Evolutionary conservation across 495 filamentous ascomycete species (phyloP).

Genomic region (Penicillium waksmanii): DNA sequence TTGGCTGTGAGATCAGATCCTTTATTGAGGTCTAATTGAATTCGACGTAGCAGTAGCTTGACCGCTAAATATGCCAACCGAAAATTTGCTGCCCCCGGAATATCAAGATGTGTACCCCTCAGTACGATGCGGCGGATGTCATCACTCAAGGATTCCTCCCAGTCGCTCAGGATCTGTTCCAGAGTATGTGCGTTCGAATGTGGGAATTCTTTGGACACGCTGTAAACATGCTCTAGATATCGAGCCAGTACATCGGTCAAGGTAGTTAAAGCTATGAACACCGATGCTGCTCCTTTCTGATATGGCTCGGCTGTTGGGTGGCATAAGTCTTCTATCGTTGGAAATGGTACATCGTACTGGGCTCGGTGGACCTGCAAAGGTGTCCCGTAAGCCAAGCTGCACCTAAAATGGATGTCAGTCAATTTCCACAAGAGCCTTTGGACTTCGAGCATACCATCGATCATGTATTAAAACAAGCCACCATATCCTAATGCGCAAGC

Average conservation of each 20-base stretch:
- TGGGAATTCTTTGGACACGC: constrained; percentile 17
- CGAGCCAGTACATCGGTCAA: constrained; percentile 44
- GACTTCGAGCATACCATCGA: constrained; percentile 31
- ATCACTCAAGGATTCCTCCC: constrained; percentile 29
- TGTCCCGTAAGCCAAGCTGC: constrained; percentile 42
- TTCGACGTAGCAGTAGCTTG: constrained; percentile 36
- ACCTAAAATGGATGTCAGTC: constrained; percentile 20
- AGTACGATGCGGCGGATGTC: constrained; percentile 29
- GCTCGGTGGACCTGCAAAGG: constrained; percentile 35
- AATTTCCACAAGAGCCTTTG: neutral
- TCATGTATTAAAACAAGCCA: constrained; percentile 46
- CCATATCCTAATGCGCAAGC: constrained; percentile 38
- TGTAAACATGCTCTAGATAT: constrained; percentile 42
- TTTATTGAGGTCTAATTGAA: constrained; percentile 29
- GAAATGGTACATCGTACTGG: constrained; percentile 46
- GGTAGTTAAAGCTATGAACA: constrained; percentile 41
- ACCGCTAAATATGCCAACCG: constrained; percentile 42
- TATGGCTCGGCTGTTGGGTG: constrained; percentile 3
- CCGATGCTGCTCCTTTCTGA: constrained; percentile 23
- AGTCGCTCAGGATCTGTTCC: constrained; percentile 28
- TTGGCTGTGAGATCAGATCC: constrained; percentile 8
- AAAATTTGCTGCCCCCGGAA: constrained; percentile 40
- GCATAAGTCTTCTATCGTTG: constrained; percentile 23
- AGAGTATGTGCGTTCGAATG: constrained; percentile 16
- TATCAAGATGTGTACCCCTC: constrained; percentile 22